Percentiles rank a stretch among this genome's conserved stretches.
These are phyloP conservation scores for Quercus robur DNA, from an alignment of 306 rosid genomes.

Conservation along the genomic window DNA sequence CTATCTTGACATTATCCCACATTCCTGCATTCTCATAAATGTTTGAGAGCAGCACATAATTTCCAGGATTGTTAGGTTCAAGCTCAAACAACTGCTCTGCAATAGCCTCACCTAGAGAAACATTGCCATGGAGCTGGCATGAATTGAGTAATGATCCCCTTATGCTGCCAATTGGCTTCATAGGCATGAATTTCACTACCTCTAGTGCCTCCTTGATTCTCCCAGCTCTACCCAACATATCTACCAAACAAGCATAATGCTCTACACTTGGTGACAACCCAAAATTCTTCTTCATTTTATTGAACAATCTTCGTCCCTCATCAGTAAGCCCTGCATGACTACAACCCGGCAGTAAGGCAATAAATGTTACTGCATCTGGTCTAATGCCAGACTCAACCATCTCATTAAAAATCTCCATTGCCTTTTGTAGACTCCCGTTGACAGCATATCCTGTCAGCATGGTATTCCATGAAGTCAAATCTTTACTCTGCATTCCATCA, in stretches of 20 bases:
- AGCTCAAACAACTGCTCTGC: constrained; percentile 36
- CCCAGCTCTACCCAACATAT: constrained; percentile 49
- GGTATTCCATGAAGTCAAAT: constrained; percentile 62
- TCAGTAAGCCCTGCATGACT: constrained; percentile 47
- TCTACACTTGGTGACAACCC: constrained; percentile 36
- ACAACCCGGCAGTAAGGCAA: constrained; percentile 55
- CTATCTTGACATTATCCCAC: constrained; percentile 52
- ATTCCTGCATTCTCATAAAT: constrained; percentile 49
- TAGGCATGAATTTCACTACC: constrained; percentile 41
- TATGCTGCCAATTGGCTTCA: constrained; percentile 53
- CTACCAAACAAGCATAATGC: constrained; percentile 59
- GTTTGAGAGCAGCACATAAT: constrained; percentile 63
- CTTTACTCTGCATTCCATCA: constrained; percentile 36
- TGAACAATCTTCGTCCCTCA: constrained; percentile 39
- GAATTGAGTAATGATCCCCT: constrained; percentile 61
- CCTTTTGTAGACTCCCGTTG: constrained; percentile 47
- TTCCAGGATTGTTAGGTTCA: constrained; percentile 53
- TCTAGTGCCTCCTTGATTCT: constrained; percentile 36
- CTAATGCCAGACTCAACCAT: constrained; percentile 29
- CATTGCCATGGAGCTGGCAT: constrained; percentile 42
- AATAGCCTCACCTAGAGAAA: constrained; percentile 36
- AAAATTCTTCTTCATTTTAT: constrained; percentile 33
- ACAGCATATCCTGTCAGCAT: constrained; percentile 46
- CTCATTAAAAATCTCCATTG: constrained; percentile 36
- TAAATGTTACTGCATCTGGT: constrained; percentile 49